A percentile compares a stretch with the other conserved stretches of the same genome.
These are phyloP conservation scores for Tolypocladium inflatum DNA, from an alignment of 2,329 filamentous ascomycete species.

Conservation along the genomic window DNA sequence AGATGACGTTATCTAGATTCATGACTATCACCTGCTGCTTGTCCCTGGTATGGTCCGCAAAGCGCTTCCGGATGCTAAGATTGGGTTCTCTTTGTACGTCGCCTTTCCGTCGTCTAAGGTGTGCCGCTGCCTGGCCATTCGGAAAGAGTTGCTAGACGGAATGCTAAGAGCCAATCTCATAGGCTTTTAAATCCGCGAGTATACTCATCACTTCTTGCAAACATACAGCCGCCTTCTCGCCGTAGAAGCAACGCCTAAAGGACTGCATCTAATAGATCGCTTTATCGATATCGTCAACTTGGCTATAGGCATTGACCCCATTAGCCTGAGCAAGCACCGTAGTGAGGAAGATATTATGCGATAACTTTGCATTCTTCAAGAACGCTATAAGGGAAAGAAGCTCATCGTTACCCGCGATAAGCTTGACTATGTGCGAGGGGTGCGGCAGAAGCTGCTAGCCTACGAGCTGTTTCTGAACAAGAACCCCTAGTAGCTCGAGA, in stretches of 20 bases:
- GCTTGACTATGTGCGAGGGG: conserved; percentile 83
- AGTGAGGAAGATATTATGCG: conserved; percentile 62
- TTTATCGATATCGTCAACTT: conserved; percentile 82
- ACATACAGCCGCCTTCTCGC: conserved; percentile 85
- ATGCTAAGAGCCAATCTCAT: conserved; percentile 89
- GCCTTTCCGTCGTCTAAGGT: conserved; percentile 95
- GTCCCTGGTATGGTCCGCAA: conserved; percentile 85
- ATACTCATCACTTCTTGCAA: conserved; percentile 87
- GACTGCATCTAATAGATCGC: conserved; percentile 81
- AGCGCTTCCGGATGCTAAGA: conserved; percentile 84
- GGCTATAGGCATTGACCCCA: conserved; percentile 85
- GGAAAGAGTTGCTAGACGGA: conserved; percentile 79
- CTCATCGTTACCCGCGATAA: conserved; percentile 92
- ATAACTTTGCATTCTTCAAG: conserved; percentile 72
- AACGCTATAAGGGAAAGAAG: conserved; percentile 79
- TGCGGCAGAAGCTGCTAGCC: conserved; percentile 84
- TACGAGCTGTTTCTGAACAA: conserved; percentile 92
- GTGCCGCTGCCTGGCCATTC: conserved; percentile 81
- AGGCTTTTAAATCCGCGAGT: conserved; percentile 90
- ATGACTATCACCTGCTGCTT: conserved; percentile 88
- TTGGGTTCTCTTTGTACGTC: conserved; percentile 92
- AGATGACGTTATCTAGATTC: conserved; percentile 87
- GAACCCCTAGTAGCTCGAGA: conserved; percentile 81
- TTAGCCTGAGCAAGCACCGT: conserved; percentile 61
- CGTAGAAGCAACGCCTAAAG: conserved; percentile 83